Percentiles rank a stretch among this genome's conserved stretches.
phyloP scores from a whole-genome alignment of 768 basidiomycete genomes.

The Lenzites betulinus region DNA sequence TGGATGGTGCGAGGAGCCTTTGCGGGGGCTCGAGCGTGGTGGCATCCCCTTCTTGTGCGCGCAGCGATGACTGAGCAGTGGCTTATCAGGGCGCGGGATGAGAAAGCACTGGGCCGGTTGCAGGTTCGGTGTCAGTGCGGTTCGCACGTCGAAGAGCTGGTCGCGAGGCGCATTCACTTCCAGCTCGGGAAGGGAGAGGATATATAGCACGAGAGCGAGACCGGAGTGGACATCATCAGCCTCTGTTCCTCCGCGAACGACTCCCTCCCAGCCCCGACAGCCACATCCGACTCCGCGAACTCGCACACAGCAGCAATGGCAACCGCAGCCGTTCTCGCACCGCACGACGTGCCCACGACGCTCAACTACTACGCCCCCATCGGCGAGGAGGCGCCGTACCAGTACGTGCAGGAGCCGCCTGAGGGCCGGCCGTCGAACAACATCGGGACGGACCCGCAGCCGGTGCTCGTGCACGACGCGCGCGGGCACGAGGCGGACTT shows the following conservation, averaged over 20 bases:
- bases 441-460: constrained; percentile 24
- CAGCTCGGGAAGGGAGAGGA: neutral
- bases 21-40: constrained; percentile 1
- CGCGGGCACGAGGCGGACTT: constrained; percentile 30
- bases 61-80: constrained; percentile 12
- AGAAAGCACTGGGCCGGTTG: constrained; percentile 5
- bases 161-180: neutral
- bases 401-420: constrained; percentile 35
- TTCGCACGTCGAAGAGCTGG: no score
- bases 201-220: neutral
- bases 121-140: neutral
- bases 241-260: neutral
- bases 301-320: constrained; percentile 13
- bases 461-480: constrained; percentile 27
- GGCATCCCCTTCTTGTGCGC: neutral
- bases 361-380: constrained; percentile 37
- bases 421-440: constrained; percentile 30
- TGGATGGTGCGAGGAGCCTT: constrained; percentile 5
- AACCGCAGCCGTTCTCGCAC: constrained; percentile 29
- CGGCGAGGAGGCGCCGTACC: constrained; percentile 34
- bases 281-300: neutral
- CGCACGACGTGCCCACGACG: constrained; percentile 37
- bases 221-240: neutral
- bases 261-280: neutral
- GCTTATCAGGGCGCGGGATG: constrained; percentile 5